These are phyloP conservation scores for Cephalotrichum gorgonifer DNA, from an alignment of 2,329 filamentous ascomycete species.

Conservation along the genomic window DNA sequence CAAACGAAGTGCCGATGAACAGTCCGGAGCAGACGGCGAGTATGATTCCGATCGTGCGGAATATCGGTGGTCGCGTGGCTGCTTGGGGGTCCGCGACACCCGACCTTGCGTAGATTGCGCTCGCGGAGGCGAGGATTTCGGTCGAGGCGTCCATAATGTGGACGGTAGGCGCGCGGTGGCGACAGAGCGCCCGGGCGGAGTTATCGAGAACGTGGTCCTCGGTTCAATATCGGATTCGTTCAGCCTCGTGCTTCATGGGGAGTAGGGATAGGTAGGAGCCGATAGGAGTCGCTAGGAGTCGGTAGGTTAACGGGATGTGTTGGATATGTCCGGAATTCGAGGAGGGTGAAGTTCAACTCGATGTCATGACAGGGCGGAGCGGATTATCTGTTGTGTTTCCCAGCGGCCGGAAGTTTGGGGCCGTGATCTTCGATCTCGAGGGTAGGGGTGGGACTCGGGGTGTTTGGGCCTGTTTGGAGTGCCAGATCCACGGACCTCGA, in stretches of 20 bases:
- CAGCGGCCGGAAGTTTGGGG: neutral
- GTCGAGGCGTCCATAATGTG: constrained; percentile 2
- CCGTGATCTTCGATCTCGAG: neutral
- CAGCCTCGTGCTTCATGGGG: neutral
- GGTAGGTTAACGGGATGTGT: neutral
- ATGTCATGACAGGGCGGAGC: neutral
- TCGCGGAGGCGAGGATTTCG: constrained; percentile 2
- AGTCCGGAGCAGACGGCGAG: constrained; percentile 78
- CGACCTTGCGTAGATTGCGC: neutral
- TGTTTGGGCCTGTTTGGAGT: neutral
- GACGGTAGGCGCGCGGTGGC: neutral
- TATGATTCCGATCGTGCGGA: constrained; percentile 78
- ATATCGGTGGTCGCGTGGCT: constrained; percentile 38
- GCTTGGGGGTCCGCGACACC: constrained; percentile 16
- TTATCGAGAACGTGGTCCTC: neutral
- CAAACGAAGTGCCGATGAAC: constrained; percentile 92
- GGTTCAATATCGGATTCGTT: neutral
- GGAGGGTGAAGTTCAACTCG: neutral
- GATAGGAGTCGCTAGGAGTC: neutral
- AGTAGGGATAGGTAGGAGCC: neutral
- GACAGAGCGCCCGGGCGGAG: constrained; percentile 2
- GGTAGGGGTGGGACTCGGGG: neutral
- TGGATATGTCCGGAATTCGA: neutral
- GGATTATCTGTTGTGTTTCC: neutral
- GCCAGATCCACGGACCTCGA: constrained; percentile 1